These are phyloP conservation scores for Rubus parviflorus DNA, from an alignment of 306 rosid genomes.

Conservation along the genomic window DNA sequence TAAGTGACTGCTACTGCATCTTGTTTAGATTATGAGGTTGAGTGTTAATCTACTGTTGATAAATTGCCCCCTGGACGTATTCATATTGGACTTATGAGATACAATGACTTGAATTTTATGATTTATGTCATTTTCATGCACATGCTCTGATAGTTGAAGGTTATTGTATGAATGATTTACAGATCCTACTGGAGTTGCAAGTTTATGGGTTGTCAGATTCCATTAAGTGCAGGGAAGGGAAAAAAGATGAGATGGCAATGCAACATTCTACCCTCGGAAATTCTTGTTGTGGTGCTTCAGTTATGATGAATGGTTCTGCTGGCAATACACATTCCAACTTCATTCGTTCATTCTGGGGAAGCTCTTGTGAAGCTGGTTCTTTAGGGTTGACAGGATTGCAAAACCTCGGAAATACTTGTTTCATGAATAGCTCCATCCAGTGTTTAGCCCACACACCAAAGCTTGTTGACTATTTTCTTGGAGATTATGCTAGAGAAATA, in stretches of 20 bases:
- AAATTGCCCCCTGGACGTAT: neutral
- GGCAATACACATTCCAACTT: slow-evolving; percentile 49
- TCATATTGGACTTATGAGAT: neutral
- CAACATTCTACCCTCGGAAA: slow-evolving; percentile 27
- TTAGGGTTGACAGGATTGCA: slow-evolving; percentile 92
- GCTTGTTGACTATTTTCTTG: slow-evolving; percentile 96
- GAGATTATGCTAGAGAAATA: slow-evolving; percentile 87
- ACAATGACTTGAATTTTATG: slow-evolving; percentile 16
- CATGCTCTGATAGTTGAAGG: slow-evolving; percentile 18
- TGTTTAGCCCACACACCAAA: slow-evolving; percentile 96
- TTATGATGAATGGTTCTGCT: slow-evolving; percentile 62
- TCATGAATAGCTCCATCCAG: slow-evolving; percentile 97
- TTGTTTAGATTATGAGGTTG: neutral
- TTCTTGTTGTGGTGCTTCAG: slow-evolving; percentile 46
- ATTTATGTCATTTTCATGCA: slow-evolving; percentile 24
- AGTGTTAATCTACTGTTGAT: neutral
- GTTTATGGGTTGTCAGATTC: slow-evolving; percentile 95
- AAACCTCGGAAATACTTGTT: slow-evolving; percentile 97
- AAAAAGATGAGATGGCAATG: slow-evolving; percentile 52
- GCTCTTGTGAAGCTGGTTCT: slow-evolving; percentile 79
- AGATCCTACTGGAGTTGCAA: slow-evolving; percentile 89
- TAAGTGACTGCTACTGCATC: neutral
- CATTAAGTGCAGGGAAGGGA: slow-evolving; percentile 69
- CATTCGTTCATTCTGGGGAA: slow-evolving; percentile 53
- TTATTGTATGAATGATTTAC: slow-evolving; percentile 27